These are phyloP conservation scores for Chrysoporthe deuterocubensis DNA, from an alignment of 2,329 filamentous ascomycete species.

Conservation along the genomic window DNA sequence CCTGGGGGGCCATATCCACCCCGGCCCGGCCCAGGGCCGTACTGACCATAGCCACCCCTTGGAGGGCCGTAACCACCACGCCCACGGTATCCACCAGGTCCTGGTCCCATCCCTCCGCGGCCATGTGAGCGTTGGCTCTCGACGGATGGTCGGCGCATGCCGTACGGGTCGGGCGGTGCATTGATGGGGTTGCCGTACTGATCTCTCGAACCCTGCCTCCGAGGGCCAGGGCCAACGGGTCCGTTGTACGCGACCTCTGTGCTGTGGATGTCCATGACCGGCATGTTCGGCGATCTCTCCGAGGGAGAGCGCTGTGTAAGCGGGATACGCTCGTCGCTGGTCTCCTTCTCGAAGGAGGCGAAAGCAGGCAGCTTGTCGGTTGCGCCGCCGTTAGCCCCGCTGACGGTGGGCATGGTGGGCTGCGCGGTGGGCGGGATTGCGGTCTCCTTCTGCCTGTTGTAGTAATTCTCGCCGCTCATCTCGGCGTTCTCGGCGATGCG, in stretches of 20 bases:
- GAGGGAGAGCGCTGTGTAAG: conserved; percentile 69
- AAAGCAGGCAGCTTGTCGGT: conserved; percentile 56
- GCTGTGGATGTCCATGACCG: conserved; percentile 44
- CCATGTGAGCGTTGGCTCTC: conserved; percentile 58
- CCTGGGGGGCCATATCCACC: conserved; percentile 39
- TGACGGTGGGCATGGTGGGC: conserved; percentile 62
- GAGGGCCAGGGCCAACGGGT: conserved; percentile 36
- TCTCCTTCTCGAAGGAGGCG: conserved; percentile 69
- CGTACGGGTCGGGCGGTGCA: conserved; percentile 50
- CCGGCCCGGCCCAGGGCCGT: conserved; percentile 36
- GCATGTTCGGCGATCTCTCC: conserved; percentile 56
- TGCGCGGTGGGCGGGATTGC: conserved; percentile 50
- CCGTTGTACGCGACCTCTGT: conserved; percentile 41
- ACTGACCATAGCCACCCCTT: conserved; percentile 37
- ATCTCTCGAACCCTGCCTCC: conserved; percentile 54
- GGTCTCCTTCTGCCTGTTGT: conserved; percentile 66
- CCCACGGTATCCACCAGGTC: conserved; percentile 6
- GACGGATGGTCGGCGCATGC: conserved; percentile 49
- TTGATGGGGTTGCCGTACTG: conserved; percentile 66
- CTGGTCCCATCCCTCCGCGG: conserved; percentile 49
- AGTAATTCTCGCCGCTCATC: conserved; percentile 95
- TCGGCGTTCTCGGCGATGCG: conserved; percentile 92
- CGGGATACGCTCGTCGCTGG: conserved; percentile 72
- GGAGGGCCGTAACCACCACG: conserved; percentile 7
- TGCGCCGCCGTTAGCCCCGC: conserved; percentile 54